Base-by-base conservation (phyloP, 2,329 filamentous ascomycete genomes). In the Neocucurbitaria cava region DNA sequence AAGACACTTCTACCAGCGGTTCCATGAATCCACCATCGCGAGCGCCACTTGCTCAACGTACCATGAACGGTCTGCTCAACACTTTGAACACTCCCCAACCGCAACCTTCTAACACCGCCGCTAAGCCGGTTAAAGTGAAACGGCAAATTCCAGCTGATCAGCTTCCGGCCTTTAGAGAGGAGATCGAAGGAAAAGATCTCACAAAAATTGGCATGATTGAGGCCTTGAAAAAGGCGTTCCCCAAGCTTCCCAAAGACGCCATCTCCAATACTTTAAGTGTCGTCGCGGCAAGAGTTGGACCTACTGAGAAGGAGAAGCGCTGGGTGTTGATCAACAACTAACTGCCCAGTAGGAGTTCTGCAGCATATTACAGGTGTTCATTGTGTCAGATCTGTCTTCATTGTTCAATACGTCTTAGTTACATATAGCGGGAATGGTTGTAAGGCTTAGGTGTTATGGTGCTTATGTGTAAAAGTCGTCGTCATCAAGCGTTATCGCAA, bases 201-300 rank as follows among this genome's bases (percentile, higher is more conserved):
- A 90, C 86, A 35, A 95, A 95, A 76, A 76, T 87, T 1, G 91
- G 89, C 7, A 77, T 95, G 63, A 81, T 91, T 8, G 91, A 94
- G 73, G 82, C 89, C 5, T 75, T 96, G 56, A 91, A 92, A 74
- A 88, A 89, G 69, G 82, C 86, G 79, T 92, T 94, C 62, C 85
- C 88, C 1, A 87, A 87, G 57, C 83, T 88, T 41, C 85, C 88
- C 1, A 91, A 88, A 65, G 85, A 86, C 18, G 84, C 87, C 21
- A 86, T 96, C 63, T 89, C 87, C 68, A 84, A 86, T 48, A 93
- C 90, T 0, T 77, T 95, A 18, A 86, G 86, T 56, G 76, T 77
- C 9, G 79, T 90, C 47, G 91, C 91, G 9, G 82, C 83, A 39
- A 82, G 88, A 36, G 81, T 86, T 49, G 87, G 82, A 56, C 82